Base-by-base conservation (phyloP, 805 yeast species). In the Candida cerambycidarum region DNA sequence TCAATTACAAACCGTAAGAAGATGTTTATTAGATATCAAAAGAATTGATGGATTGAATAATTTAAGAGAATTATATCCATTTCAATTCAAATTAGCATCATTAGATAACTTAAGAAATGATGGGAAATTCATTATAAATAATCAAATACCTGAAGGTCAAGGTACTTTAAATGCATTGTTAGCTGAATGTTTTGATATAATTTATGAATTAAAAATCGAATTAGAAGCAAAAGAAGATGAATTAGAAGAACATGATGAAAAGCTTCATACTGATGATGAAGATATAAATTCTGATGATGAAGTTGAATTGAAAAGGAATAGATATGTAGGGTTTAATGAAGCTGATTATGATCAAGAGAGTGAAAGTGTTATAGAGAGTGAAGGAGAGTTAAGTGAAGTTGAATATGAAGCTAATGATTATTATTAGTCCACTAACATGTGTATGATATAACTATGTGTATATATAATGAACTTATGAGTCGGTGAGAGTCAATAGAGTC, bases 61-160 rank as follows among this genome's bases (percentile, higher is more conserved):
- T 43, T 78, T 86, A 48, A 78, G 98, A 50, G 99, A 93, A 59
- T 71, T 93, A 42, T 93, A 90, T 57, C 99, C 99, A 5, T 93
- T 88, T 61, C 98, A 93, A 65, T 80, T 93, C 81, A 93, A 93
- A 65, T 73, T 93, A 43, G 93, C 95, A 2, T 83, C 93, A 12
- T 74, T 93, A 46, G 99, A 93, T 61, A 86, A 89, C 56, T 59
- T 85, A 57, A 79, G 97, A 57, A 75, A 69, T 11, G 98, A 93
- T 60, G 99, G 99, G 6, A 92, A 88, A 68, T 93, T 93, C 56
- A 80, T 85, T 57, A 85, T 89, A 35, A 88, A 86, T 47, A 87
- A 82, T 39, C 86, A 88, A 50, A 85, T 93, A 32, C 99, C 99
- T 2, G 98, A 93, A 61, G 99, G 99, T 10, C 99, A 93, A 65